Percentiles rank a stretch among this genome's conserved stretches.
Evolutionary conservation across 306 rosid genomes (phyloP).

Genomic region (Pyrus betulifolia): DNA sequence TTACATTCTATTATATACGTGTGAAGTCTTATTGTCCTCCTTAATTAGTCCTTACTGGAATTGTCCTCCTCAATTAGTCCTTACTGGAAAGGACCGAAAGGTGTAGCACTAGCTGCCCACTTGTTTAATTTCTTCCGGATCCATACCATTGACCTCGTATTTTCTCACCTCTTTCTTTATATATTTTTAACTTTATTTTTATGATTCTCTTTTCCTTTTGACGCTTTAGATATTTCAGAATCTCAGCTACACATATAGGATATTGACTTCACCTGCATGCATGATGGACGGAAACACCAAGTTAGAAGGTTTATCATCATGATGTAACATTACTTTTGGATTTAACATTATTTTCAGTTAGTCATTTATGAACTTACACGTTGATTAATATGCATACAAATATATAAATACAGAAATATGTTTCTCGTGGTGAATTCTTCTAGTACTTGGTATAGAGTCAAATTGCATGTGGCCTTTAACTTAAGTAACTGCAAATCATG

Average conservation of each 20-base stretch:
- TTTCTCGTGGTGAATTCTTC: slow-evolving; percentile 10
- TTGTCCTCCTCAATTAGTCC: neutral
- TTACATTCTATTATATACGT: slow-evolving; percentile 5
- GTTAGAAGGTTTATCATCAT: neutral
- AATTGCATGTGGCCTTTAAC: neutral
- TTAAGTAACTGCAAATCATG: no score
- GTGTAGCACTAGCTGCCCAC: neutral
- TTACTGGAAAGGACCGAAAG: slow-evolving; percentile 12
- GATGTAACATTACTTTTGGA: no score
- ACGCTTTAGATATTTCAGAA: slow-evolving; percentile 2
- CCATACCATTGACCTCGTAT: slow-evolving; percentile 12
- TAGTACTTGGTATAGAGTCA: neutral
- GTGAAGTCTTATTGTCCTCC: neutral
- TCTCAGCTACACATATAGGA: neutral
- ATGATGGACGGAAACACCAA: slow-evolving; percentile 19
- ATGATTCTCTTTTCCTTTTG: neutral
- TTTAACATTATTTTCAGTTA: neutral
- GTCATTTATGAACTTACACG: neutral
- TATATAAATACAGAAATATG: neutral
- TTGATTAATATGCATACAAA: no score
- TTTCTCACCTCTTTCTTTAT: neutral
- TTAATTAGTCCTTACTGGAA: slow-evolving; percentile 7
- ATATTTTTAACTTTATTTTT: neutral
- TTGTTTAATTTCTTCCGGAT: neutral
- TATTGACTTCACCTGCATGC: slow-evolving; percentile 7